Base-by-base conservation (phyloP, 345 rosid species). In the Chamaenerion angustifolium region DNA sequence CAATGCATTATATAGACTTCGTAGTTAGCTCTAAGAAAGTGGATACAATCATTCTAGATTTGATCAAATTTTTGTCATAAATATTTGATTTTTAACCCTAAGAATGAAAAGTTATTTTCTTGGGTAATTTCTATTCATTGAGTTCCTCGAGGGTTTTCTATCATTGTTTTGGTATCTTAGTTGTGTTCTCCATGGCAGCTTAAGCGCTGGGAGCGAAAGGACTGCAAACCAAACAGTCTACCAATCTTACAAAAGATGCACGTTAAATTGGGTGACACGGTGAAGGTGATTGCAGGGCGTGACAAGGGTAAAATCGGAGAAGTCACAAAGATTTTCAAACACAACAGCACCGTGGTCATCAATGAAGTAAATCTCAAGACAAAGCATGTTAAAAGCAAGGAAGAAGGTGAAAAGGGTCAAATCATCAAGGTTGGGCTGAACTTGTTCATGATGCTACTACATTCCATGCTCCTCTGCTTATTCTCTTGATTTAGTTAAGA, bases 151-250 rank as follows among this genome's bases (percentile, higher is more conserved):
- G 37, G 37, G 37, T 31, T 31, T 31, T 31, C 37, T 31, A 31
- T 31, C 37, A 8, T 31, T 4, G 37, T 31, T 31, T 35, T 12
- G 16, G 10, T 47, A 46, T 45, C 45, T 18, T 16, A 45, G 42
- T 51, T 49, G 16, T 14, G 45, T 47, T 43, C 52, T 41, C 40
- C 50, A 31, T 49, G 40, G 46, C 85, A 86, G 96, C 72, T 86
- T 40, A 90, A 86, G 68, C 80, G 68, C 42, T 86, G 96, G 98
- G 96, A 90, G 66, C 71, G 87, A 13, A 86, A 80, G 68, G 60
- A 90, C 54, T 86, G 98, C 59, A 86, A 90, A 65, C 87, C 88
- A 42, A 90, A 90, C 71, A 80, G 94, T 66, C 96, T 86, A 61
- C 98, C 95, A 0, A 21, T 82, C 64, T 62, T 92, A 37, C 93